Evolutionary conservation across 2,329 filamentous ascomycete species (phyloP).

Genomic region (Aspergillus novoparasiticus): DNA sequence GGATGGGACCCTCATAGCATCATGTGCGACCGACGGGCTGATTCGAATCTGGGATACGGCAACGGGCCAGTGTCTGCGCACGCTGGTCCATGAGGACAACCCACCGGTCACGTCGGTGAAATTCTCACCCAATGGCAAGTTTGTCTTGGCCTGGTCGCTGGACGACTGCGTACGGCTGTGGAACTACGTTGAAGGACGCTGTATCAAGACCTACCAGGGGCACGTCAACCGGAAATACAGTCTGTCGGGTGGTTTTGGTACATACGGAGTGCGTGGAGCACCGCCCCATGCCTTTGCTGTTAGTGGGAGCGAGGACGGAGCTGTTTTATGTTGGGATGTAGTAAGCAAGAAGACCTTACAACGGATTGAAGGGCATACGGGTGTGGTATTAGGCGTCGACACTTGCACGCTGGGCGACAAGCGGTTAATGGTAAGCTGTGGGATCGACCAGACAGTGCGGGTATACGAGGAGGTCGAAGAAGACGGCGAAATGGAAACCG

Average conservation of each 20-base stretch:
- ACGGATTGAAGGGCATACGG: slow-evolving; percentile 58
- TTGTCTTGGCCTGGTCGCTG: slow-evolving; percentile 86
- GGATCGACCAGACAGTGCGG: slow-evolving; percentile 63
- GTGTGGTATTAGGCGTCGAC: slow-evolving; percentile 62
- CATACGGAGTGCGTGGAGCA: slow-evolving; percentile 51
- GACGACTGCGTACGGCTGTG: slow-evolving; percentile 89
- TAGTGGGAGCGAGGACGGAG: slow-evolving; percentile 84
- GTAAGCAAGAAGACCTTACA: slow-evolving; percentile 81
- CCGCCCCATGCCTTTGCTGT: slow-evolving; percentile 65
- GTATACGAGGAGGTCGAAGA: slow-evolving; percentile 57
- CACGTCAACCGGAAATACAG: slow-evolving; percentile 84
- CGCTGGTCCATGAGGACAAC: slow-evolving; percentile 94
- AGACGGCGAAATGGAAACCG: not conserved
- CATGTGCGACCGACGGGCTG: slow-evolving; percentile 86
- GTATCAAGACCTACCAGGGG: slow-evolving; percentile 96
- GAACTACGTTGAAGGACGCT: slow-evolving; percentile 89
- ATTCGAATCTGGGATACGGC: slow-evolving; percentile 95
- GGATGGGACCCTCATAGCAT: slow-evolving; percentile 89
- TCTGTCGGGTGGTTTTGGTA: slow-evolving; percentile 80
- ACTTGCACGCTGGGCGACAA: slow-evolving; percentile 55
- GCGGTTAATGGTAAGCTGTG: slow-evolving; percentile 61
- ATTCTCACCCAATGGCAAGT: slow-evolving; percentile 93
- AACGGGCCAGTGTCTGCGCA: slow-evolving; percentile 92
- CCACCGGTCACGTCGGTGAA: slow-evolving; percentile 84
- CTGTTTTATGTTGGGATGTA: slow-evolving; percentile 87